Base-by-base conservation (phyloP, 345 rosid species). In the Gossypium thurberi region DNA sequence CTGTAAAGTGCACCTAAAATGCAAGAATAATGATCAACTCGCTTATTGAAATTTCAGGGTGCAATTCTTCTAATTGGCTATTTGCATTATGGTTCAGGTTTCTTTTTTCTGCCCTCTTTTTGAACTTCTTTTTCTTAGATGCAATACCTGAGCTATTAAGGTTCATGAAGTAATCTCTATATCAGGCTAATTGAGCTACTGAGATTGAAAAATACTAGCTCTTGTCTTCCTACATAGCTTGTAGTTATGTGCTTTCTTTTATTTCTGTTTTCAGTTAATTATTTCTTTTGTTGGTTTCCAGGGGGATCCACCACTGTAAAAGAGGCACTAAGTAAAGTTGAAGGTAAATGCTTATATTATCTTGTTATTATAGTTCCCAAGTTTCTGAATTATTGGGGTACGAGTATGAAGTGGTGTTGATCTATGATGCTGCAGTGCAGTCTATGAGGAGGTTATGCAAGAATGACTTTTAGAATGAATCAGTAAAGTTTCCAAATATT, bases 1-100 rank as follows among this genome's bases (percentile, higher is more conserved):
- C 14, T 18, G 10, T 60, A 10, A 42, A 23, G 17, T 40, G 63
- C 23, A 48, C 21, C 59, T 57, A 48, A 56, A 56, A 26, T 26
- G 69, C 46, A 23, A 69, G 72, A 21, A 48, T 70, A 26, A 28
- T 78, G 71, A 74, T 70, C 64, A 46, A 47, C 69, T 76, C 76
- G 15, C 20, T 66, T 76, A 17, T 48, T 74, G 46, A n/a, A 58
- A 18, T 85, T 82, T 70, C 91, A 89, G 94, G 91, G 94, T 69
- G 87, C 91, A 65, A 69, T 89, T 60, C 85, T 89, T 74, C 78
- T 87, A 37, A 68, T 86, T 15, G 74, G 83, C 65, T 89, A 89
- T 79, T 74, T 84, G 44, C 82, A 77, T 69, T 82, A 79, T 58
- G 85, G 85, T 26, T 81, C 94, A 86, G 94, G 91, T 89, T 65